Percentiles rank a stretch among this genome's conserved stretches.
Conservation (phyloP, 345 rosid genomes). For the Firmiana major region DNA sequence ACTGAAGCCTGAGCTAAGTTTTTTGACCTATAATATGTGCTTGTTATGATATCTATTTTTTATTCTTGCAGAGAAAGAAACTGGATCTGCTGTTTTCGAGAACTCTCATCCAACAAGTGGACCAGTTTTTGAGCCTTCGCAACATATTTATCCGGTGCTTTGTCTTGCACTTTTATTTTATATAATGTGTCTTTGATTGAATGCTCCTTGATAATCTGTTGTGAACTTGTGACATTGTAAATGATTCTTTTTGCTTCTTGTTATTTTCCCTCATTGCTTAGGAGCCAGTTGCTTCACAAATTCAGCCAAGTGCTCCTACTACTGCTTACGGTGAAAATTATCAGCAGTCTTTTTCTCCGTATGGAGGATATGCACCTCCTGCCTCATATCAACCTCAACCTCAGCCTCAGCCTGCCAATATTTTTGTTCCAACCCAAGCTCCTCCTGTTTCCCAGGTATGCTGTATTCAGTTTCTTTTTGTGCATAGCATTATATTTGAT, state of each 20-base stretch:
- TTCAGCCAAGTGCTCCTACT: conserved; percentile 43
- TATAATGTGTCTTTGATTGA: background rate
- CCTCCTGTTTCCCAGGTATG: conserved; percentile 63
- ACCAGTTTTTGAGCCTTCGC: conserved; percentile 33
- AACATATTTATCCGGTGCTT: conserved; percentile 43
- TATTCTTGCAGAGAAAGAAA: conserved; percentile 52
- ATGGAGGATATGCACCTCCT: conserved; percentile 53
- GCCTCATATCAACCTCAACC: conserved; percentile 40
- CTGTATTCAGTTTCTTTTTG: background rate
- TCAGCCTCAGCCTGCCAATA: conserved; percentile 45
- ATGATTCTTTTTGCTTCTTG: background rate
- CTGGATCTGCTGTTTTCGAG: conserved; percentile 30
- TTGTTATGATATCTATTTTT: conserved; percentile 7
- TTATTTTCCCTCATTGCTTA: conserved; percentile 19
- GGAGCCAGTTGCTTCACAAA: conserved; percentile 35
- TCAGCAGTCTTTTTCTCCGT: conserved; percentile 49
- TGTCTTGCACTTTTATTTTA: background rate
- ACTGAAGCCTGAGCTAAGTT: background rate
- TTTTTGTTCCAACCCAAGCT: conserved; percentile 62
- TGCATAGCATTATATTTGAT: background rate
- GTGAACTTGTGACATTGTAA: background rate
- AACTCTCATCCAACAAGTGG: conserved; percentile 38
- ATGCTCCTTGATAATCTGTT: conserved; percentile 3
- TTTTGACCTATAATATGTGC: background rate
- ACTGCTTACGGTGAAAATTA: conserved; percentile 59